Conservation (phyloP, 495 filamentous ascomycete species). For the Talaromyces trachyspermus region DNA sequence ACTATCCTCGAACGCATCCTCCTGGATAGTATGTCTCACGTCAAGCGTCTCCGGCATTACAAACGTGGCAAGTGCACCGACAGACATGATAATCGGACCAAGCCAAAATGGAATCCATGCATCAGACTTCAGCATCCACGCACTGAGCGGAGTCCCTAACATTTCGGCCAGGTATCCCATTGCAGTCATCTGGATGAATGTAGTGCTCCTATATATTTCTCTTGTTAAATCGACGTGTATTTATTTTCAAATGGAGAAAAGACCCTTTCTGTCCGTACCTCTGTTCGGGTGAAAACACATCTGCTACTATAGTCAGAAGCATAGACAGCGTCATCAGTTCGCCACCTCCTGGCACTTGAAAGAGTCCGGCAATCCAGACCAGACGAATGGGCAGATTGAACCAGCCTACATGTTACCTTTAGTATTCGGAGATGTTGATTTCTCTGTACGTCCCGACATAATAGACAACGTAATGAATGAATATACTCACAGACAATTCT, state of each 20-base stretch:
- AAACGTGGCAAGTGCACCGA: constrained; percentile 21
- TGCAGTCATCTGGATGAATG: constrained; percentile 20
- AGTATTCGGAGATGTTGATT: no score
- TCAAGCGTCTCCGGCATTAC: constrained; percentile 41
- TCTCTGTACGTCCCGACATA: background rate
- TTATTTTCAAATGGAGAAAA: background rate
- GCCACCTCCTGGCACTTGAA: constrained; percentile 25
- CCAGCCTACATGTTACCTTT: background rate
- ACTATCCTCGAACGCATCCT: constrained; percentile 19
- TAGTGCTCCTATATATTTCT: constrained; percentile 17
- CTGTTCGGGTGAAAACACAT: constrained; percentile 26
- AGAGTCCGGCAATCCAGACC: constrained; percentile 24
- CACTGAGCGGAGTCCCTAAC: constrained; percentile 25
- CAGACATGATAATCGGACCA: constrained; percentile 17
- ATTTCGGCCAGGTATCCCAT: constrained; percentile 19
- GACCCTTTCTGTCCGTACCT: constrained; percentile 12
- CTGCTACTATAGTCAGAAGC: constrained; percentile 23
- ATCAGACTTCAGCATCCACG: constrained; percentile 21
- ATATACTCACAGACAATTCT: constrained; percentile 29
- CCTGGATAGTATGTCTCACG: constrained; percentile 8
- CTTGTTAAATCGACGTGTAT: background rate
- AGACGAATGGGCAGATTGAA: constrained; percentile 19
- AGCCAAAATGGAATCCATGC: constrained; percentile 23
- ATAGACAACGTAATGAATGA: background rate
- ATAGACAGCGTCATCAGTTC: constrained; percentile 17